Conservation (phyloP, 257 asterid genomes). For the Solanum verrucosum region DNA sequence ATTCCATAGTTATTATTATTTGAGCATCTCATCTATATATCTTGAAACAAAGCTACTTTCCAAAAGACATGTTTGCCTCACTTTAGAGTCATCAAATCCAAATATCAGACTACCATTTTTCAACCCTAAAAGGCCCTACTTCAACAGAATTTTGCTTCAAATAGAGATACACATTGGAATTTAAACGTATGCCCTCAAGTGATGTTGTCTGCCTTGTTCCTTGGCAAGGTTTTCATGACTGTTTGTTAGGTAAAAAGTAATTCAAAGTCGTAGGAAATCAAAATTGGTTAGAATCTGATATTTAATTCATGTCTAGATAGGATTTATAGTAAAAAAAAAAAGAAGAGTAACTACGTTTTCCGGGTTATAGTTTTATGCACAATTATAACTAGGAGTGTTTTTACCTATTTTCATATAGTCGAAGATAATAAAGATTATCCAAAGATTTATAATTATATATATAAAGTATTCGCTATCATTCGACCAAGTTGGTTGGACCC, state of each 20-base stretch:
- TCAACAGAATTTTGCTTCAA: constrained; percentile 5
- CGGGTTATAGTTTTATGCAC: background rate
- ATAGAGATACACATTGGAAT: background rate
- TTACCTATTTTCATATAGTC: background rate
- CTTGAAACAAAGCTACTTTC: constrained; percentile 8
- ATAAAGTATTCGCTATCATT: background rate
- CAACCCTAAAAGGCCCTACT: constrained; percentile 7
- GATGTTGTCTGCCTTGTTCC: background rate
- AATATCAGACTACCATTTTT: background rate
- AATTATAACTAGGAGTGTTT: background rate
- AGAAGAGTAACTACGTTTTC: background rate
- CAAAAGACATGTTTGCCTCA: constrained; percentile 8
- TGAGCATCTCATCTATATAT: background rate
- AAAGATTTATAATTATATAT: background rate
- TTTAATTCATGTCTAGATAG: background rate
- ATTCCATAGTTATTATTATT: background rate
- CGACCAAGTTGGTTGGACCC: background rate
- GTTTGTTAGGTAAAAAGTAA: background rate
- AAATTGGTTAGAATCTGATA: background rate
- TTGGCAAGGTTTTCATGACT: background rate
- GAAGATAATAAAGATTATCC: background rate
- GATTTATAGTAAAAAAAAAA: background rate
- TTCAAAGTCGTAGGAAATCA: background rate
- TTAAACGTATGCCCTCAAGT: background rate
- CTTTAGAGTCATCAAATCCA: constrained; percentile 1